These are phyloP conservation scores for Aspergillus nomiae DNA, from an alignment of 2,329 filamentous ascomycete genomes.

Conservation along the genomic window DNA sequence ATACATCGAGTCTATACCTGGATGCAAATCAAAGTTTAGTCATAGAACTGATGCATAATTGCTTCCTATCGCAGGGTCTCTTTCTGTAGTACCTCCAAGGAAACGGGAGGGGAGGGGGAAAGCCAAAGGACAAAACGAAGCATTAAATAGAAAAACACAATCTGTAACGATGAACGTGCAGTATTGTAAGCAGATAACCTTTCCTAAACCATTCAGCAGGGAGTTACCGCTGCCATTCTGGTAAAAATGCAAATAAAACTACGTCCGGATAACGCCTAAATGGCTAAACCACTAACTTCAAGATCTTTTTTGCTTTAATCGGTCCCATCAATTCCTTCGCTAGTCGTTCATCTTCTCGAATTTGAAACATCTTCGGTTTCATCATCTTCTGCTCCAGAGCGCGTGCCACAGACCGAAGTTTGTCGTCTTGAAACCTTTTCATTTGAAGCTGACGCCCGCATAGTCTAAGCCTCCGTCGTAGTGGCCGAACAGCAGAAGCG, in stretches of 20 bases:
- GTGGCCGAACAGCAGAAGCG: conserved; percentile 18
- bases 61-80: neutral
- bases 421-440: conserved; percentile 14
- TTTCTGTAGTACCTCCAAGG: neutral
- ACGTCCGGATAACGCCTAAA: neutral
- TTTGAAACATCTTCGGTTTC: conserved; percentile 17
- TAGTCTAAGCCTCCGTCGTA: conserved; percentile 14
- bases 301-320: conserved; percentile 18
- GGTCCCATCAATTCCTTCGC: conserved; percentile 15
- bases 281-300: conserved; percentile 17
- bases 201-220: neutral
- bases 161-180: neutral
- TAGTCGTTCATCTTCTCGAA: conserved; percentile 20
- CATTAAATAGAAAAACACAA: neutral
- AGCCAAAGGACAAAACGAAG: neutral
- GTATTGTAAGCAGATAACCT: neutral
- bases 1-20: neutral
- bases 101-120: neutral
- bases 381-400: conserved; percentile 23
- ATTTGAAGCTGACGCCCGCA: conserved; percentile 18
- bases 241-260: neutral
- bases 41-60: neutral
- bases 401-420: conserved; percentile 14
- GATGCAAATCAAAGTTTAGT: neutral
- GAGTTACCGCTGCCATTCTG: neutral